Evolutionary conservation across 495 filamentous ascomycete species (phyloP).

Genomic region (Hypoxylon trugodes): DNA sequence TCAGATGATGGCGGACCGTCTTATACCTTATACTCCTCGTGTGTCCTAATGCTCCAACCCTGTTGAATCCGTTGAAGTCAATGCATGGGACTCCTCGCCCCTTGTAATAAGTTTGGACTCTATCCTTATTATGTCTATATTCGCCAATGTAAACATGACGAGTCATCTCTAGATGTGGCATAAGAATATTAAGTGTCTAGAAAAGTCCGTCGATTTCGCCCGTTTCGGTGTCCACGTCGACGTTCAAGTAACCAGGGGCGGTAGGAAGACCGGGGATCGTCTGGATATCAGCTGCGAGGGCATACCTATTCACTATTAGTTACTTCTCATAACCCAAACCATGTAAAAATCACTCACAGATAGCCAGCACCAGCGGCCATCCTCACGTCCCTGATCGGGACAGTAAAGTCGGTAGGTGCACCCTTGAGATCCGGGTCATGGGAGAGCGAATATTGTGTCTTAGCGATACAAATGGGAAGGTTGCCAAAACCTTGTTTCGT

Average conservation of each 20-base stretch:
- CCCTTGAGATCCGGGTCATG: slow-evolving; percentile 95
- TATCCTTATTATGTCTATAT: slow-evolving; percentile 3
- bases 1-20: slow-evolving; percentile 5
- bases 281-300: slow-evolving; percentile 95
- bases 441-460: slow-evolving; percentile 97
- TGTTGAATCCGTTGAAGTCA: slow-evolving; percentile 37
- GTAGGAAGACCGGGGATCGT: slow-evolving; percentile 97
- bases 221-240: slow-evolving; percentile 91
- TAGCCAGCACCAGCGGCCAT: slow-evolving; percentile 95
- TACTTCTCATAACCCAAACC: not conserved
- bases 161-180: too few relatives aligned
- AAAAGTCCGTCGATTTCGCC: slow-evolving; percentile 97
- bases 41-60: slow-evolving; percentile 30
- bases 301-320: slow-evolving; percentile 68
- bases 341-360: slow-evolving; percentile 63
- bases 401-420: slow-evolving; percentile 94
- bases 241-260: slow-evolving; percentile 94
- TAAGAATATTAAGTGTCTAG: slow-evolving; percentile 52
- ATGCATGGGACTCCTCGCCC: slow-evolving; percentile 13
- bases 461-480: slow-evolving; percentile 94
- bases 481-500: slow-evolving; percentile 90
- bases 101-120: slow-evolving; percentile 5
- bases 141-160: not conserved
- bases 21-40: slow-evolving; percentile 7
- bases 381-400: slow-evolving; percentile 92